Conservation (phyloP, 768 basidiomycete species). For the Leccinum pellstonianum region DNA sequence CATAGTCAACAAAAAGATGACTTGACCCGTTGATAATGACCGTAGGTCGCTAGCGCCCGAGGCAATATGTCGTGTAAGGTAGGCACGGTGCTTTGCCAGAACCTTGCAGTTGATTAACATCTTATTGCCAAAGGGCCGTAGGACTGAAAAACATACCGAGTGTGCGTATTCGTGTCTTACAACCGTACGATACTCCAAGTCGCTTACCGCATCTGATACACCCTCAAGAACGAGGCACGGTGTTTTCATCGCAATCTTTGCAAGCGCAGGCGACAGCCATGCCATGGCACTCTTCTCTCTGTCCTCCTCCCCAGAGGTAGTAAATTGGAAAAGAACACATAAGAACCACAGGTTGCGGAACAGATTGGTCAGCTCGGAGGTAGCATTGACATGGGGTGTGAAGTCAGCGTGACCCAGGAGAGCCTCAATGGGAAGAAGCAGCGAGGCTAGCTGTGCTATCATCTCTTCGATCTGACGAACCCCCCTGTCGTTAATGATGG, state of each 20-base stretch:
- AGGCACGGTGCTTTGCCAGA: constrained; percentile 61
- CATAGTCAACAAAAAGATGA: constrained; percentile 81
- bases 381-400: constrained; percentile 52
- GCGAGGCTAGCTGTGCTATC: constrained; percentile 82
- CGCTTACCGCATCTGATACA: constrained; percentile 79
- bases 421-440: constrained; percentile 89
- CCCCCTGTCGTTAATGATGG: constrained; percentile 5
- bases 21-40: constrained; percentile 74
- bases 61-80: constrained; percentile 65
- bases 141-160: constrained; percentile 47
- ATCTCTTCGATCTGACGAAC: constrained; percentile 67
- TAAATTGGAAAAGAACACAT: constrained; percentile 83
- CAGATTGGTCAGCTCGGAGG: constrained; percentile 62
- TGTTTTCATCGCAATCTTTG: constrained; percentile 81
- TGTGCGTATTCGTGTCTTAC: constrained; percentile 82
- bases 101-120: constrained; percentile 46
- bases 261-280: constrained; percentile 75
- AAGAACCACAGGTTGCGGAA: constrained; percentile 97
- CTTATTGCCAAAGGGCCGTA: not conserved
- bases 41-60: constrained; percentile 68
- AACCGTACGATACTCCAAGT: constrained; percentile 90
- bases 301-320: constrained; percentile 39
- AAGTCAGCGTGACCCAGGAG: constrained; percentile 73
- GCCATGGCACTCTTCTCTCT: constrained; percentile 64
- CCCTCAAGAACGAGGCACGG: constrained; percentile 82